Evolutionary conservation across 2,329 filamentous ascomycete species (phyloP), one percentile per base, ranked within the genome.

Genomic region (Monosporascus sp.): DNA sequence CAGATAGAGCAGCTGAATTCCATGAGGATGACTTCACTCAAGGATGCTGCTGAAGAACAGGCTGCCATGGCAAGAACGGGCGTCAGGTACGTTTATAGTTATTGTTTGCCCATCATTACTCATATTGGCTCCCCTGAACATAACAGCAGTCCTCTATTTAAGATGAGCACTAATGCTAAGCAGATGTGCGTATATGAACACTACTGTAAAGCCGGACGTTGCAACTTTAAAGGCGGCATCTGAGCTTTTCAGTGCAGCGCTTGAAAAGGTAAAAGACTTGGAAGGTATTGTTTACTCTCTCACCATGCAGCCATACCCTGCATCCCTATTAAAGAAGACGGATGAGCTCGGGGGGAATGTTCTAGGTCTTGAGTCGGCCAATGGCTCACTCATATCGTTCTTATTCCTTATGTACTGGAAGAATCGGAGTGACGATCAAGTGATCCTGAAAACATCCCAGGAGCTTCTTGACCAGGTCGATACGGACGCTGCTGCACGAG

Each of bases 261-360:
- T 57, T 8, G 51, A 20, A 3, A 51, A 49, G 8, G 6, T 56
- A 2, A 56, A 58, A 34, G 14, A 11, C 8, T 37, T 24, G n/a
- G 54, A 56, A 25, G 52, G 50, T 2, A 24, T 58, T 3, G 27
- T 51, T 1, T 54, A 18, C 46, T 57, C 54, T 1, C 52, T 34
- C 24, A 60, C 58, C 8, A 49, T 60, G 4, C 54, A 59, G 37
- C 54, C 56, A 3, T 57, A 58, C 39, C 38, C 58, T 6, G 7
- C n/a, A 4, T 56, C 58, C 17, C 46, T 52, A 1, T 25, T 57
- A 2, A 25, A 51, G 36, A 34, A 18, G 24, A 54, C 50, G n/a
- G 47, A 37, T 8, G 36, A 24, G 3, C 20, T 22, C 1, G 58
- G 58, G 1, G 58, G 58, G 0, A 60, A 60, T 37, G 31, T 39